Evolutionary conservation across 805 yeast species (phyloP).

Genomic region (Yarrowia osloensis): DNA sequence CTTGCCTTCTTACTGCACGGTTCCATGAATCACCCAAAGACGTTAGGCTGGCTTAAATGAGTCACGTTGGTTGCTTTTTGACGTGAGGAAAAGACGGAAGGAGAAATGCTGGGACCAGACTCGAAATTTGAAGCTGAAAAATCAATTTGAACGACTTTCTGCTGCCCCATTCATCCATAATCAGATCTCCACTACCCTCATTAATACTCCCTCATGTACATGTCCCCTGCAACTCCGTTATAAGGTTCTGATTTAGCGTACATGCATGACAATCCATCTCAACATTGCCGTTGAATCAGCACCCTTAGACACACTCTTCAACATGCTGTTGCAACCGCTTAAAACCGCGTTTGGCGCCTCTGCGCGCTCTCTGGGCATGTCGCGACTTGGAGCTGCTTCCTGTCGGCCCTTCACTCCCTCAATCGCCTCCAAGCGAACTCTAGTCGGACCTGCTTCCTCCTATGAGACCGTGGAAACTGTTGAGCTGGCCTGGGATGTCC

Average conservation of each 20-base stretch:
- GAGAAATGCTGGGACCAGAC: too few relatives aligned
- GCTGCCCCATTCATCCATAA: too few relatives aligned
- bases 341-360: neutral
- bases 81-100: too few relatives aligned
- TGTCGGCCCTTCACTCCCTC: neutral
- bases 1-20: too few relatives aligned
- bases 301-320: neutral
- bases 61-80: too few relatives aligned
- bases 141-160: too few relatives aligned
- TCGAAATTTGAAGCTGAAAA: too few relatives aligned
- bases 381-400: neutral
- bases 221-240: too few relatives aligned
- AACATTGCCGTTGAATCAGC: neutral
- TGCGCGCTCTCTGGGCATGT: neutral
- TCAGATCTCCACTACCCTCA: too few relatives aligned
- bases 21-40: too few relatives aligned
- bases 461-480: constrained; percentile 46
- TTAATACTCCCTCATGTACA: too few relatives aligned
- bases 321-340: neutral
- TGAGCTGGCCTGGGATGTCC: constrained; percentile 55
- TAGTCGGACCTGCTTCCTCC: constrained; percentile 19
- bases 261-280: neutral
- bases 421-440: neutral
- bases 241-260: neutral
- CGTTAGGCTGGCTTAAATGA: too few relatives aligned